Percentiles rank a stretch among this genome's conserved stretches.
Conservation (phyloP, 1,284 basidiomycete genomes). For the Pisolithus thermaeus region DNA sequence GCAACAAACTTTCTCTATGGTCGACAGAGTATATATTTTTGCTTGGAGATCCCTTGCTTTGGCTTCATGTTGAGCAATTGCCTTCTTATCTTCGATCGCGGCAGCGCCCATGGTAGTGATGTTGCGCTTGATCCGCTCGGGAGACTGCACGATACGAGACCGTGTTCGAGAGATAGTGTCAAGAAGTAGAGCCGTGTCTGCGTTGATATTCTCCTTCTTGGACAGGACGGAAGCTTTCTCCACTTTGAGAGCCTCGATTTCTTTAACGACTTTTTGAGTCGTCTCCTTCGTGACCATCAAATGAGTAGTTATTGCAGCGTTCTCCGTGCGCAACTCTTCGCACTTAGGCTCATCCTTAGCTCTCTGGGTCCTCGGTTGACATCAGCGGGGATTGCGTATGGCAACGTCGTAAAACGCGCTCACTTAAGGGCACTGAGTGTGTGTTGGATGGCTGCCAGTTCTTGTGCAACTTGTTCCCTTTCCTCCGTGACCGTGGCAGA, state of each 20-base stretch:
- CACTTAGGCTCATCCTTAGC: conserved; percentile 68
- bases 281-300: conserved; percentile 63
- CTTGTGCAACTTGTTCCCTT: conserved; percentile 46
- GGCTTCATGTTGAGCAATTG: conserved; percentile 54
- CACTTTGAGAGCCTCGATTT: conserved; percentile 62
- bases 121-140: conserved; percentile 76
- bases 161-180: conserved; percentile 59
- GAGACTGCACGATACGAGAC: conserved; percentile 78
- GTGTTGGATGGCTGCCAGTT: conserved; percentile 47
- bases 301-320: conserved; percentile 54
- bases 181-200: conserved; percentile 49
- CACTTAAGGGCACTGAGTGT: conserved; percentile 62
- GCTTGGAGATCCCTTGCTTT: conserved; percentile 71
- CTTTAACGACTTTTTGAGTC: conserved; percentile 52
- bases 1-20: conserved; percentile 62
- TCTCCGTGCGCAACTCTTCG: conserved; percentile 55
- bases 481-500: conserved; percentile 54
- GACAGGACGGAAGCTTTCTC: conserved; percentile 55
- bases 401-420: conserved; percentile 19
- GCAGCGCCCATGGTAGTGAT: conserved; percentile 67
- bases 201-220: conserved; percentile 59
- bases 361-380: conserved; percentile 48
- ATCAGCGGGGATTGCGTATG: background rate
- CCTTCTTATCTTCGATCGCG: conserved; percentile 56
- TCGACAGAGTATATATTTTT: conserved; percentile 65